Evolutionary conservation across 805 yeast species (phyloP).

Genomic region (Candida methanosorbosa): DNA sequence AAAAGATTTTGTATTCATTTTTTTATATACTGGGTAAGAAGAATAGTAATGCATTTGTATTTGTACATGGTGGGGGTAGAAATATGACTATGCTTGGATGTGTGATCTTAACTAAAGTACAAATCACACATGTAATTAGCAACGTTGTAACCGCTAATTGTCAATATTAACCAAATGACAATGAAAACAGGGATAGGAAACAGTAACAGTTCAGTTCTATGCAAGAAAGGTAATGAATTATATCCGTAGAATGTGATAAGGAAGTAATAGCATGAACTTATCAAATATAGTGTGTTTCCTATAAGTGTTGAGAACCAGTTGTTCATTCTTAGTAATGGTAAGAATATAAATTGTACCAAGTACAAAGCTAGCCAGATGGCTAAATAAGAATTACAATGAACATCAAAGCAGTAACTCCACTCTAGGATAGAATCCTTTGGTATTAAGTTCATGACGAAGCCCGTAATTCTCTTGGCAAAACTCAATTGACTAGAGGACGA

Average conservation of each 20-base stretch:
- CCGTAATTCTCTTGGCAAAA: slow-evolving; percentile 2
- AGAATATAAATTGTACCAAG: slow-evolving; percentile 61
- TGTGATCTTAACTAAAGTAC: slow-evolving; percentile 15
- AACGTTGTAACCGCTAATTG: slow-evolving; percentile 63
- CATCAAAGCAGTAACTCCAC: slow-evolving; percentile 93
- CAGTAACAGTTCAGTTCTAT: slow-evolving; percentile 50
- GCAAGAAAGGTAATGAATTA: slow-evolving; percentile 61
- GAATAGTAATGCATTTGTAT: no score
- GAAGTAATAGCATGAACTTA: slow-evolving; percentile 67
- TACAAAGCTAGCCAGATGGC: slow-evolving; percentile 72
- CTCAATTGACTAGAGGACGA: neutral
- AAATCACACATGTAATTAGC: slow-evolving; percentile 53
- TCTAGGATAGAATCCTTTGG: slow-evolving; percentile 43
- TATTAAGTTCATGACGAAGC: slow-evolving; percentile 16
- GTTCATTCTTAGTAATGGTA: slow-evolving; percentile 62
- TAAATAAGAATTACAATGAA: slow-evolving; percentile 86
- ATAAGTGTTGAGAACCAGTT: slow-evolving; percentile 61
- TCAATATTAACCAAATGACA: slow-evolving; percentile 46
- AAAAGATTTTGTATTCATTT: no score
- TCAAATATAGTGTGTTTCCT: slow-evolving; percentile 73
- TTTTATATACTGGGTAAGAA: no score
- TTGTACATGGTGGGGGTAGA: no score
- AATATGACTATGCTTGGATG: no score
- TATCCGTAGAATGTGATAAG: slow-evolving; percentile 86
- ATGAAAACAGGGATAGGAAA: slow-evolving; percentile 57